Percentiles rank a stretch among this genome's conserved stretches.
These are phyloP conservation scores for Aphanomyces invadans DNA, from an alignment of 352 stramenopile genomes.

Conservation along the genomic window DNA sequence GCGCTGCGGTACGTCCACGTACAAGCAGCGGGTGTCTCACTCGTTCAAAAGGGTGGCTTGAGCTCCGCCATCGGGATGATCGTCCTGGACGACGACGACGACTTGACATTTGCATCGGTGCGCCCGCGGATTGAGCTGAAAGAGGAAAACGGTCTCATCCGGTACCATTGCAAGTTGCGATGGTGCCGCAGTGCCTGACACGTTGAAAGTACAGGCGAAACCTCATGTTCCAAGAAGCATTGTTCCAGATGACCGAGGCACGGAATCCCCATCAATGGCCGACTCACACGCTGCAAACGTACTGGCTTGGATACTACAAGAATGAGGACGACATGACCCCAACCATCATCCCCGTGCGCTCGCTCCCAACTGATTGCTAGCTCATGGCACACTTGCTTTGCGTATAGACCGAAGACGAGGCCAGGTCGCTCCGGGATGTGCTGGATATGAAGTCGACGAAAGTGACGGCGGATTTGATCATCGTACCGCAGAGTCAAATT, in stretches of 20 bases:
- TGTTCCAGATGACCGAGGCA: conserved; percentile 49
- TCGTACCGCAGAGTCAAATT: conserved; percentile 75
- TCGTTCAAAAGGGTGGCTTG: conserved; percentile 37
- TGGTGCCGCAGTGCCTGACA: neutral
- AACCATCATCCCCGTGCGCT: conserved; percentile 35
- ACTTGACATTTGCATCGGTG: conserved; percentile 55
- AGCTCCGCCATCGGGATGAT: conserved; percentile 58
- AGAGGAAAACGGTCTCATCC: conserved; percentile 51
- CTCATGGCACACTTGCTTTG: neutral
- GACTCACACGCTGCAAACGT: conserved; percentile 54
- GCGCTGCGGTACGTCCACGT: conserved; percentile 35
- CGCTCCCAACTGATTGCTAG: no score
- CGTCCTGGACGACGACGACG: conserved; percentile 51
- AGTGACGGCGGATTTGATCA: conserved; percentile 44
- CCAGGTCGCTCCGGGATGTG: conserved; percentile 1
- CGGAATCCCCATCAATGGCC: conserved; percentile 61
- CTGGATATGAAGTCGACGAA: conserved; percentile 22
- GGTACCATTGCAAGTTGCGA: conserved; percentile 26
- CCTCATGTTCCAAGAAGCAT: conserved; percentile 67
- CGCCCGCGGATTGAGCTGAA: conserved; percentile 59
- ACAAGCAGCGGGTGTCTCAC: neutral
- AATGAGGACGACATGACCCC: conserved; percentile 38
- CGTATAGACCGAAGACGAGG: conserved; percentile 6
- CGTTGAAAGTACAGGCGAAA: conserved; percentile 32
- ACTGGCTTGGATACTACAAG: conserved; percentile 63